phyloP scores from a whole-genome alignment of 208 protist species.

The Leishmania braziliensis region DNA sequence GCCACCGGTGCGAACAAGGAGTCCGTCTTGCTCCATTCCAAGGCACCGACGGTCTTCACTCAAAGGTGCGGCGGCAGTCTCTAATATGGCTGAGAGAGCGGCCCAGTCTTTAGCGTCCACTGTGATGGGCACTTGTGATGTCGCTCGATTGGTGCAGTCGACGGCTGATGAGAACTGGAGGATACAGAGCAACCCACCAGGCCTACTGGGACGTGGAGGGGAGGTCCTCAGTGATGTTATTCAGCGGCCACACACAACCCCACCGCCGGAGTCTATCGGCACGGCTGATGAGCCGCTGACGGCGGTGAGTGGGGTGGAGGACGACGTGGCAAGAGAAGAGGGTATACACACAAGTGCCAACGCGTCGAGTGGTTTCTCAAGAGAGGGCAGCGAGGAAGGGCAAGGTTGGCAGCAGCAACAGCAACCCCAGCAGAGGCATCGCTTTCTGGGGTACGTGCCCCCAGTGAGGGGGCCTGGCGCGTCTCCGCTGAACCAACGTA shows the following conservation, averaged over 20 bases:
- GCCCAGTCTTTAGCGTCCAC: background rate
- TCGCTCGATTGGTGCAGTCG: background rate
- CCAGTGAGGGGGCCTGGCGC: background rate
- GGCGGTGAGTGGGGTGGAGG: background rate
- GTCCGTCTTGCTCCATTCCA: background rate
- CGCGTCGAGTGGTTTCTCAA: no score
- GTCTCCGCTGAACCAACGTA: background rate
- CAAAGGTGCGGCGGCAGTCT: background rate
- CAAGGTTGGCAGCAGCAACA: background rate
- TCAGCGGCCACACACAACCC: background rate
- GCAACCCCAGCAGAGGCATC: background rate
- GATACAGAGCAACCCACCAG: background rate
- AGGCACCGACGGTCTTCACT: background rate
- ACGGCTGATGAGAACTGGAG: background rate
- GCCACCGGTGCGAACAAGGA: background rate
- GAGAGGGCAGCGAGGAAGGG: background rate
- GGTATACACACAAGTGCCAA: no score
- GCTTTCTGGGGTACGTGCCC: conserved; percentile 15
- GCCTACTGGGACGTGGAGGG: background rate
- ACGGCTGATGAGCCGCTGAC: background rate
- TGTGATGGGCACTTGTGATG: background rate
- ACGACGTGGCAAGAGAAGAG: background rate
- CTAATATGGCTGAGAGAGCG: background rate
- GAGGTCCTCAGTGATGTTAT: background rate
- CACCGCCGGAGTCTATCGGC: background rate